Evolutionary conservation across 805 yeast genomes (phyloP).

Genomic region (Alloascoidea africana): DNA sequence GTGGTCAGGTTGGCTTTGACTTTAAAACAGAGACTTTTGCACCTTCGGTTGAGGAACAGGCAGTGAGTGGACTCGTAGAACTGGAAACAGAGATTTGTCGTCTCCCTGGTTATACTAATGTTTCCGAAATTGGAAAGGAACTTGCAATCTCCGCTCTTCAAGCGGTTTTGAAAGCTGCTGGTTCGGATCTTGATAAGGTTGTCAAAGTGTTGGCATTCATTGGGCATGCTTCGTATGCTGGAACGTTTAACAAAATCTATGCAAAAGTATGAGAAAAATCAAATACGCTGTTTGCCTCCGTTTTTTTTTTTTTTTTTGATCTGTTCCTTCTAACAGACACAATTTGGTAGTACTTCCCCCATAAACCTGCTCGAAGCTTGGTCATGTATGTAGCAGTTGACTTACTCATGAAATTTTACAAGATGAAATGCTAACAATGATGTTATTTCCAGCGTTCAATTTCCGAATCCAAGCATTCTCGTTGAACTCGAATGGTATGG

Average conservation of each 20-base stretch:
- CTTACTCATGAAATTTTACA: not conserved
- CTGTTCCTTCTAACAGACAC: too few relatives aligned
- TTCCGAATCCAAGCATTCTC: not conserved
- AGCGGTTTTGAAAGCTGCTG: constrained; percentile 25
- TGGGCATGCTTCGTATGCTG: constrained; percentile 25
- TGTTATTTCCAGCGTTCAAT: not conserved
- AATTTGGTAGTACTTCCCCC: not conserved
- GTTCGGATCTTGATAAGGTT: constrained; percentile 29
- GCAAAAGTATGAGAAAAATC: constrained; percentile 6
- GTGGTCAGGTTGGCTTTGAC: constrained; percentile 32
- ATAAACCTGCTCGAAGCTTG: constrained; percentile 1
- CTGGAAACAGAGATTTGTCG: too few relatives aligned
- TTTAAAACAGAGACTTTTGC: constrained; percentile 26
- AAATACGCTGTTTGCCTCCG: not conserved
- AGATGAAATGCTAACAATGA: not conserved
- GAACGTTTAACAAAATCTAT: constrained; percentile 30
- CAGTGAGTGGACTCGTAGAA: constrained; percentile 17
- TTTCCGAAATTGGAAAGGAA: too few relatives aligned
- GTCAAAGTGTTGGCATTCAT: constrained; percentile 36
- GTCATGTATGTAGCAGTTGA: not conserved
- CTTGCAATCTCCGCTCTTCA: constrained; percentile 27
- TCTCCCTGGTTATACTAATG: too few relatives aligned
- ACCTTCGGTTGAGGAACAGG: constrained; percentile 27
- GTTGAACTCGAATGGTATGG: not conserved
- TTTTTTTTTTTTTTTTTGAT: too few relatives aligned